Percentiles rank a stretch among this genome's conserved stretches.
phyloP scores from a whole-genome alignment of 371 early-diverging fungal species.

The Apophysomyces sp. region DNA sequence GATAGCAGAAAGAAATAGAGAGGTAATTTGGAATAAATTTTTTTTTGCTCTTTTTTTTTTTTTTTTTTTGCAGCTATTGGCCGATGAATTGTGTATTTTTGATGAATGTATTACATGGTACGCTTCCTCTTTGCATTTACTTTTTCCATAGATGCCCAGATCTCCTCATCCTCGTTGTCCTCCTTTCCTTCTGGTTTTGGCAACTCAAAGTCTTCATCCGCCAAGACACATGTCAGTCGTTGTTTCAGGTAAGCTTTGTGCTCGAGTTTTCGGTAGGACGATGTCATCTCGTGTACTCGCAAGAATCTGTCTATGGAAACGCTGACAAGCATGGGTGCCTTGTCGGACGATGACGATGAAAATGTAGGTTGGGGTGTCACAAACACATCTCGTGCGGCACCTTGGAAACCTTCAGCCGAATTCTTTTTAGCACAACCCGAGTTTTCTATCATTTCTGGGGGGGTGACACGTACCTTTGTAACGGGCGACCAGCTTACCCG shows the following conservation, averaged over 20 bases:
- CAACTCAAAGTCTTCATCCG: slow-evolving; percentile 55
- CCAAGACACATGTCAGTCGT: slow-evolving; percentile 65
- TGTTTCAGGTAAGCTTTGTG: slow-evolving; percentile 84
- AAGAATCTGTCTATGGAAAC: slow-evolving; percentile 80
- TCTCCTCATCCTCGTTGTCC: slow-evolving; percentile 51
- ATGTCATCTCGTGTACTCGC: slow-evolving; percentile 71
- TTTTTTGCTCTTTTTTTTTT: too few relatives aligned
- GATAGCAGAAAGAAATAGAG: too few relatives aligned
- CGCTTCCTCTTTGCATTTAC: slow-evolving; percentile 26
- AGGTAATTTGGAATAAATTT: too few relatives aligned
- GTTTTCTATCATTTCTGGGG: neutral
- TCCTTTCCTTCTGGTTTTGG: slow-evolving; percentile 38
- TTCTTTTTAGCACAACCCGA: neutral
- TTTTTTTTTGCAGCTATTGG: too few relatives aligned
- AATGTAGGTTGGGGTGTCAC: slow-evolving; percentile 30
- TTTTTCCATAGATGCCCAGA: slow-evolving; percentile 58
- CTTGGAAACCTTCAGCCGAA: slow-evolving; percentile 57
- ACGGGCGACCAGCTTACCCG: slow-evolving; percentile 51
- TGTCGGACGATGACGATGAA: slow-evolving; percentile 7
- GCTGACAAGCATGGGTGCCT: slow-evolving; percentile 44
- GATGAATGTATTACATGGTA: neutral
- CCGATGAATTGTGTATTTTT: too few relatives aligned
- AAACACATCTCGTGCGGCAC: slow-evolving; percentile 64
- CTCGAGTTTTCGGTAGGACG: slow-evolving; percentile 53
- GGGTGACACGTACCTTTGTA: slow-evolving; percentile 37